These are phyloP conservation scores for Aureobasidium leucospermi DNA, from an alignment of 2,329 filamentous ascomycete genomes.

Conservation along the genomic window DNA sequence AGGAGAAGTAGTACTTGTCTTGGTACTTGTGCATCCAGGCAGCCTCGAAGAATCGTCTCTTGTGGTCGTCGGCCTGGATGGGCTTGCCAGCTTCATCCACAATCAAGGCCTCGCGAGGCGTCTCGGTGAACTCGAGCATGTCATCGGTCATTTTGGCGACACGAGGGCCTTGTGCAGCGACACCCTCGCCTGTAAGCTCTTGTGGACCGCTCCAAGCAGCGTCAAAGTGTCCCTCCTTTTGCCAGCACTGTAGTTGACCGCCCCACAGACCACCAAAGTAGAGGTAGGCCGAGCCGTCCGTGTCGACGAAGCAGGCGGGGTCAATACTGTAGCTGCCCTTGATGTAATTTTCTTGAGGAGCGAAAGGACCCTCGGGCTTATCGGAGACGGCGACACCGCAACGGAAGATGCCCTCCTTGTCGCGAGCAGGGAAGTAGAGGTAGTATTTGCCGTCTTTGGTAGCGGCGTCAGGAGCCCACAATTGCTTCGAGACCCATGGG, in stretches of 20 bases:
- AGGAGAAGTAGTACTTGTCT: constrained; percentile 66
- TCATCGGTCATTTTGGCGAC: constrained; percentile 57
- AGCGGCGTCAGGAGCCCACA: constrained; percentile 75
- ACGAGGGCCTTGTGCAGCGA: constrained; percentile 55
- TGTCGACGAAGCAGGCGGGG: constrained; percentile 67
- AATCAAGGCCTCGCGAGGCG: constrained; percentile 56
- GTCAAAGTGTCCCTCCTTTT: constrained; percentile 51
- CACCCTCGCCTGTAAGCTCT: constrained; percentile 52
- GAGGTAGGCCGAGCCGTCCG: constrained; percentile 55
- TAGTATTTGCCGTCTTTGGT: constrained; percentile 63
- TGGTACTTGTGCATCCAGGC: constrained; percentile 71
- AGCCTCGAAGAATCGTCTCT: constrained; percentile 70
- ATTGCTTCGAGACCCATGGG: constrained; percentile 70
- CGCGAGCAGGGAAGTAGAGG: constrained; percentile 69
- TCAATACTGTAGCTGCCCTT: constrained; percentile 68
- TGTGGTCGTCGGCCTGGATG: constrained; percentile 61
- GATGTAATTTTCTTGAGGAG: constrained; percentile 57
- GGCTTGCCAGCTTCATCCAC: constrained; percentile 55
- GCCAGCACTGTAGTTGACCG: constrained; percentile 72
- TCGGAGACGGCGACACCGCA: constrained; percentile 64
- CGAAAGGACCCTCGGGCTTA: constrained; percentile 62
- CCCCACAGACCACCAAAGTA: constrained; percentile 80
- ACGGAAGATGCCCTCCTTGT: constrained; percentile 62
- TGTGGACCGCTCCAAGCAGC: constrained; percentile 46
- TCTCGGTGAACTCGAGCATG: constrained; percentile 55